Percentiles rank a stretch among this genome's conserved stretches.
Conservation (phyloP, 1,284 basidiomycete species). For the Volvariella volvacea region DNA sequence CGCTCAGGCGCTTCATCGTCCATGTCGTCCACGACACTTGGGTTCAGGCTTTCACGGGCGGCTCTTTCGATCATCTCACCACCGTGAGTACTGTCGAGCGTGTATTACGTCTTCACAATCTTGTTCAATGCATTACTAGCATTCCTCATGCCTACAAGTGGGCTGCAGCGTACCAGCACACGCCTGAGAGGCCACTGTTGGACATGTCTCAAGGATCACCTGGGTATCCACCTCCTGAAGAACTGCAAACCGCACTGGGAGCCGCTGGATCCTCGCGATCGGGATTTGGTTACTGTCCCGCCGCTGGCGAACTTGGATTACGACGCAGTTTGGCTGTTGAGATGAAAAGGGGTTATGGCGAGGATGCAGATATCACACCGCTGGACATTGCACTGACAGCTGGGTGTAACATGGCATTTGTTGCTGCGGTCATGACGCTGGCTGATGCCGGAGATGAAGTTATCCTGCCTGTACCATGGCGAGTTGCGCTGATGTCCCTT, state of each 20-base stretch:
- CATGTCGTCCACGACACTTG: constrained; percentile 2
- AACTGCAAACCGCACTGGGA: constrained; percentile 47
- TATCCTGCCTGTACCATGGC: constrained; percentile 78
- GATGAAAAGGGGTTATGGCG: constrained; percentile 58
- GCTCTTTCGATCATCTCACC: constrained; percentile 34
- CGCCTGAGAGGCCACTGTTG: constrained; percentile 44
- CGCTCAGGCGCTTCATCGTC: not conserved
- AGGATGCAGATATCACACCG: constrained; percentile 35
- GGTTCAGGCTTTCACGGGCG: constrained; percentile 25
- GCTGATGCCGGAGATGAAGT: constrained; percentile 71
- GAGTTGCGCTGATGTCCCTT: constrained; percentile 8
- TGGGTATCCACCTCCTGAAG: constrained; percentile 52
- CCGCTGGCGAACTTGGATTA: constrained; percentile 57
- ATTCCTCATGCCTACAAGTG: constrained; percentile 69
- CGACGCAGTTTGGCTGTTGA: constrained; percentile 57
- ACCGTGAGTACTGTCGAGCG: constrained; percentile 26
- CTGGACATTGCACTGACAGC: constrained; percentile 61
- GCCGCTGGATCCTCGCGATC: constrained; percentile 36
- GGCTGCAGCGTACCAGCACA: constrained; percentile 44
- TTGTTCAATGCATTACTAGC: constrained; percentile 24
- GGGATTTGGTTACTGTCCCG: constrained; percentile 59
- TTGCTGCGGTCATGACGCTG: constrained; percentile 56
- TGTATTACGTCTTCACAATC: not conserved
- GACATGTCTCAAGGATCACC: constrained; percentile 80
- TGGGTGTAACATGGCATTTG: constrained; percentile 70